Percentiles rank a stretch among this genome's conserved stretches.
phyloP scores from a whole-genome alignment of 2,329 filamentous ascomycete species.

The Fusarium paranaense region DNA sequence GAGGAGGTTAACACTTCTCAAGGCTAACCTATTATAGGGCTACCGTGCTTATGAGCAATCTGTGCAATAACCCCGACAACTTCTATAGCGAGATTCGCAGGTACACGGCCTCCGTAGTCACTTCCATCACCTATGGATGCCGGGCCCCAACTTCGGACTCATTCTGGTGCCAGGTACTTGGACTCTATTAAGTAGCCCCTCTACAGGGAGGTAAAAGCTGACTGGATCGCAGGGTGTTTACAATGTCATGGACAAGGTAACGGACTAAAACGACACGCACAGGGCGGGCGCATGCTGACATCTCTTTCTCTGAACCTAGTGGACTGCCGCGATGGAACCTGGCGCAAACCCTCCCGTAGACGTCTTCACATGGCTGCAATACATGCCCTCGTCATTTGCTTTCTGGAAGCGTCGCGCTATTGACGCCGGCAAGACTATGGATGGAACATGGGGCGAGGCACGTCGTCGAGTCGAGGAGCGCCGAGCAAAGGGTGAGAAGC shows the following conservation, averaged over 20 bases:
- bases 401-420: background rate
- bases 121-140: background rate
- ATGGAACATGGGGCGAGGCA: background rate
- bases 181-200: background rate
- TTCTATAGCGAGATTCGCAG: background rate
- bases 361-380: background rate
- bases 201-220: background rate
- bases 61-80: background rate
- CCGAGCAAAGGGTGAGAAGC: background rate
- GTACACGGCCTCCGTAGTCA: background rate
- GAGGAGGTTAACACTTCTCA: rapidly evolving
- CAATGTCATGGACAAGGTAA: background rate
- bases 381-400: background rate
- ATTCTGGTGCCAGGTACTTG: background rate
- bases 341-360: background rate
- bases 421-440: background rate
- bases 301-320: background rate
- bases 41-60: background rate
- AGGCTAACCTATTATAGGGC: background rate
- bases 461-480: background rate
- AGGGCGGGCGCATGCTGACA: background rate
- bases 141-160: background rate
- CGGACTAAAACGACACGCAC: background rate
- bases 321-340: background rate
- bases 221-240: background rate